A percentile compares a stretch with the other conserved stretches of the same genome.
These are phyloP conservation scores for Puccinia horiana DNA, from an alignment of 1,284 basidiomycete species.

Conservation along the genomic window DNA sequence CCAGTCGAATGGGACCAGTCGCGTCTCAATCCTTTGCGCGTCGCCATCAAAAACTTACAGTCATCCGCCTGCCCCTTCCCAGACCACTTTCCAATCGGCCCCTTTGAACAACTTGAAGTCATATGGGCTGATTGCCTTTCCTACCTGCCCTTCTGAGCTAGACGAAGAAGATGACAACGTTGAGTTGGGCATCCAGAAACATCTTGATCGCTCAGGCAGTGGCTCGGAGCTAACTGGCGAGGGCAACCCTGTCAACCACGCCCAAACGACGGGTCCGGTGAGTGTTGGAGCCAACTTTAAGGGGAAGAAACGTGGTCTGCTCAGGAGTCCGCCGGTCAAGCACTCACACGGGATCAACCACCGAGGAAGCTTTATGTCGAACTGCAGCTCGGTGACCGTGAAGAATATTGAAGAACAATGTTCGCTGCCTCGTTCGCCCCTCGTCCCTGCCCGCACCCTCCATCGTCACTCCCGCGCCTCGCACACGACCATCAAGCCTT, in stretches of 20 bases:
- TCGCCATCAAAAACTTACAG: not conserved
- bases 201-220: not conserved
- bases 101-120: not conserved
- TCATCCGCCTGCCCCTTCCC: not conserved
- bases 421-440: not conserved
- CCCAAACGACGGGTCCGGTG: not conserved
- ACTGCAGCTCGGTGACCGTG: slow-evolving; percentile 8
- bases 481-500: not conserved
- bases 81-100: not conserved
- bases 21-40: slow-evolving; percentile 27
- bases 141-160: not conserved
- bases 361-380: slow-evolving; percentile 13
- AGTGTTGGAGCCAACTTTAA: not conserved
- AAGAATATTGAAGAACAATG: not conserved
- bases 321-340: not conserved
- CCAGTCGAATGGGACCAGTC: not conserved
- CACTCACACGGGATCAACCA: not conserved
- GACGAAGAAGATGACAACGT: not conserved
- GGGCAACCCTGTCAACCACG: not conserved
- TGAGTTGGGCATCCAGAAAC: not conserved
- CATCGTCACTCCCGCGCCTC: not conserved
- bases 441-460: not conserved
- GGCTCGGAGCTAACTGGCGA: not conserved
- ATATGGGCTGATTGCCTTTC: slow-evolving; percentile 1
- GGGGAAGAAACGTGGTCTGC: not conserved